Conservation (phyloP, 2,329 filamentous ascomycete species). For the Colletotrichum australisinense region DNA sequence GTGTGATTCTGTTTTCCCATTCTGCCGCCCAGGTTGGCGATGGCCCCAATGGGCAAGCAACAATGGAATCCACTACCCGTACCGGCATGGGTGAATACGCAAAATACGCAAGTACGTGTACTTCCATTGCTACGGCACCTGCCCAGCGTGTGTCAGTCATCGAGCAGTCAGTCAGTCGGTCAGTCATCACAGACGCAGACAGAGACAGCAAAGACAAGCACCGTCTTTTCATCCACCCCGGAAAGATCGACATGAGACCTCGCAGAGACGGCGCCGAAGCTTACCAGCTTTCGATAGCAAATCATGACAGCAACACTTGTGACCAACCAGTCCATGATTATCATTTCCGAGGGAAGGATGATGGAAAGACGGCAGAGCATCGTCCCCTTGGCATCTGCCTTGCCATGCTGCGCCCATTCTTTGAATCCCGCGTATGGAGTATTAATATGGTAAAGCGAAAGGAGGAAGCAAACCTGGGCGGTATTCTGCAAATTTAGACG, state of each 20-base stretch:
- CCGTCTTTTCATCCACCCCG: neutral
- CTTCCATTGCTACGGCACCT: neutral
- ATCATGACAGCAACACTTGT: neutral
- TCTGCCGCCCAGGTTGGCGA: neutral
- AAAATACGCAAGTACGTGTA: neutral
- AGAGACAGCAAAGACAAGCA: neutral
- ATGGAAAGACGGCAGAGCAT: neutral
- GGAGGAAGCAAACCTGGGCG: neutral
- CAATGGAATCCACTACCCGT: neutral
- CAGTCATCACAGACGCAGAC: neutral
- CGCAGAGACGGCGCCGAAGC: neutral
- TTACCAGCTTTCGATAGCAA: neutral
- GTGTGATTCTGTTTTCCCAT: constrained; percentile 7
- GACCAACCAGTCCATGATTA: neutral
- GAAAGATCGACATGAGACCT: constrained; percentile 22
- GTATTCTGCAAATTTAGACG: neutral
- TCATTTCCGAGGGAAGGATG: neutral
- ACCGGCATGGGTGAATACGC: neutral
- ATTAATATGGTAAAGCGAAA: neutral
- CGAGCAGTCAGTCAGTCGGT: neutral
- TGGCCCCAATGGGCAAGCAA: constrained; percentile 1
- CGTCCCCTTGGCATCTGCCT: constrained; percentile 20
- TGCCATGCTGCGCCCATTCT: neutral
- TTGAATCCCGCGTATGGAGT: neutral
- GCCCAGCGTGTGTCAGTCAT: neutral